These are phyloP conservation scores for Arctostaphylos glauca DNA, from an alignment of 148 eudicot genomes.

Conservation along the genomic window DNA sequence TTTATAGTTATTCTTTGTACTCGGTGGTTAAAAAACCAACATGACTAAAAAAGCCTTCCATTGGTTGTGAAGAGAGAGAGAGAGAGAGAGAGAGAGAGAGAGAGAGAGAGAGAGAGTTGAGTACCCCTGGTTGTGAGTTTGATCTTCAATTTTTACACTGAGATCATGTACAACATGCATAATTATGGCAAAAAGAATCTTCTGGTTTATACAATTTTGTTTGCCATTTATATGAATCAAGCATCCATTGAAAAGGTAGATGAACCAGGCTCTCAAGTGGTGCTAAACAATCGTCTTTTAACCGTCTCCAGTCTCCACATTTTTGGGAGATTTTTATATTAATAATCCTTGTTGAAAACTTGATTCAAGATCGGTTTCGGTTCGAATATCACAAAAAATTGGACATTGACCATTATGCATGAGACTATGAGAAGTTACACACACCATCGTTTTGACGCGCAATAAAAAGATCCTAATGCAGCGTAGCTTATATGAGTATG, in stretches of 20 bases:
- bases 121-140: neutral
- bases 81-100: no score
- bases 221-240: neutral
- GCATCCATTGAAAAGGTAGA: slow-evolving; percentile 28
- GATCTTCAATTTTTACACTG: neutral
- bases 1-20: no score
- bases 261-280: neutral
- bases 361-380: neutral
- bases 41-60: no score
- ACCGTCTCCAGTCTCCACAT: neutral
- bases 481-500: neutral
- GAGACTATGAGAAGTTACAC: no score
- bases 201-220: neutral
- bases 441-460: no score
- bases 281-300: neutral
- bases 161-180: neutral
- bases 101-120: no score
- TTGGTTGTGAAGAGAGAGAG: no score
- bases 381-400: neutral
- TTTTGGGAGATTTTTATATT: neutral
- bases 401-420: neutral
- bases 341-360: neutral
- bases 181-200: neutral
- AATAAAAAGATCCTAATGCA: neutral
- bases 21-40: no score